Evolutionary conservation across 305 asterid genomes (phyloP).

Genomic region (Fraxinus angustifolia): DNA sequence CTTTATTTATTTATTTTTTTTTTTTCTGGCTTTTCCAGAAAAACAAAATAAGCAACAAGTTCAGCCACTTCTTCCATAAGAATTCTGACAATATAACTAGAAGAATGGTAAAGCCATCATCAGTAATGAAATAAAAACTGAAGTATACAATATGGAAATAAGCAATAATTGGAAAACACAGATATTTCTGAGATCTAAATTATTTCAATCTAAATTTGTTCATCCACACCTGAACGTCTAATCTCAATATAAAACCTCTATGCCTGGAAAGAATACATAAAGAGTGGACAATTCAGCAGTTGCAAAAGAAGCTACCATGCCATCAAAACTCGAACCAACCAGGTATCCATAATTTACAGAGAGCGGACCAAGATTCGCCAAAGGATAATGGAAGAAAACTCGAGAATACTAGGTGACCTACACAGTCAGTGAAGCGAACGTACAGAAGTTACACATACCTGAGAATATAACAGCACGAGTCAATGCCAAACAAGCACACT

Average conservation of each 20-base stretch:
- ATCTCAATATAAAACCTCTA: conserved; percentile 10
- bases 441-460: conserved; percentile 10
- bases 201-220: background rate
- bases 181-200: conserved; percentile 15
- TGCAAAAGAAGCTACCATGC: conserved; percentile 18
- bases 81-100: background rate
- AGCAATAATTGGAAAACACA: background rate
- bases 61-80: background rate
- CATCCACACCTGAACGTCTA: conserved; percentile 14
- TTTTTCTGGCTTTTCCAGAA: background rate
- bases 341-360: conserved; percentile 21
- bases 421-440: conserved; percentile 13
- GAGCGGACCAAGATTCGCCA: background rate
- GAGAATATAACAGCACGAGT: conserved; percentile 17
- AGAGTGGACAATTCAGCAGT: background rate
- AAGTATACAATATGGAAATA: background rate
- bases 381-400: background rate
- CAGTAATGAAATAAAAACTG: background rate
- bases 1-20: background rate
- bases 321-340: background rate
- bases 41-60: background rate
- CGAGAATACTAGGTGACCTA: background rate
- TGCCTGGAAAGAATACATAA: conserved; percentile 8
- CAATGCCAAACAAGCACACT: background rate
- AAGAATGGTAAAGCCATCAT: background rate